Conservation (phyloP, 2,329 filamentous ascomycete genomes). For the Eutypella sp. region DNA sequence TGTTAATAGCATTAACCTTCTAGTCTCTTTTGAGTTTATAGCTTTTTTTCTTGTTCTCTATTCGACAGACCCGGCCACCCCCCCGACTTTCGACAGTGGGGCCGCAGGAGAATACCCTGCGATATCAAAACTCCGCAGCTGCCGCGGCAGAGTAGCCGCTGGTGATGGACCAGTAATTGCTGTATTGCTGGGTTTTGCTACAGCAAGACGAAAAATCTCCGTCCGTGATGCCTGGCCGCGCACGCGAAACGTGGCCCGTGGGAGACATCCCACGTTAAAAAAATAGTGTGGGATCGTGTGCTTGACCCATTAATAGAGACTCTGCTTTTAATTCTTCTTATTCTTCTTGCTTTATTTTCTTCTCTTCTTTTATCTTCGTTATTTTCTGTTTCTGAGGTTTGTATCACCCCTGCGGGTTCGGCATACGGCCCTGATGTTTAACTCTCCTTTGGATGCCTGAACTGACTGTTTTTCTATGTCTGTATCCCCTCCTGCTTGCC, state of each 20-base stretch:
- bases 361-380: neutral
- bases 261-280: neutral
- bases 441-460: neutral
- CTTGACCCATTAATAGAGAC: neutral
- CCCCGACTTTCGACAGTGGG: neutral
- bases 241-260: neutral
- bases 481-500: neutral
- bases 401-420: neutral
- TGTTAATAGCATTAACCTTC: too few relatives aligned
- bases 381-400: neutral
- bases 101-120: neutral
- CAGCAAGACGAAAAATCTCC: neutral
- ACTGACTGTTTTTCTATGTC: neutral
- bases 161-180: neutral
- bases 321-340: neutral
- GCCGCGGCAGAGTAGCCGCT: neutral
- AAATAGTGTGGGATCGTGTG: neutral
- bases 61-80: neutral
- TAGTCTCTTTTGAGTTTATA: too few relatives aligned
- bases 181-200: neutral
- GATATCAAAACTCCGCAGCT: neutral
- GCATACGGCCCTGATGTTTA: neutral
- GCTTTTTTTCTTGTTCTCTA: too few relatives aligned
- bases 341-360: neutral
- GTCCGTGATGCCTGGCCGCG: neutral